Evolutionary conservation across 108 stramenopile species (phyloP), one percentile per base, ranked within the genome.

Genomic region (Fragilaria crotonensis): DNA sequence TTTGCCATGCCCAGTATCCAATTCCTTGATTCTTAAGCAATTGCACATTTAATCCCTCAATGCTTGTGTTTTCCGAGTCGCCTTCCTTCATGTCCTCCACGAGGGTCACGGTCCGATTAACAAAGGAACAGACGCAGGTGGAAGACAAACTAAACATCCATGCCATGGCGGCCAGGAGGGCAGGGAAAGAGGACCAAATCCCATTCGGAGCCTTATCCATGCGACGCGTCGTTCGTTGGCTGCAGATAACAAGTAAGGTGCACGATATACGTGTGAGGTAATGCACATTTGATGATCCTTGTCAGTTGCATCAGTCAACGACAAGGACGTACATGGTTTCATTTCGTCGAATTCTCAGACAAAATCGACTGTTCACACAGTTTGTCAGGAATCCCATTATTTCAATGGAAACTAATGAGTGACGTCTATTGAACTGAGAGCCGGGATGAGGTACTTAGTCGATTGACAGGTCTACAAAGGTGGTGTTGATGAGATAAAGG

Each of bases 1-100:
- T 3, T 36, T 56, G 25, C 54, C 54, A 56, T 32, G 31, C 54
- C 54, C 54, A 56, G 23, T 33, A 56, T 56, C 54, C 54, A 56
- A 56, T 23, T 20, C 54, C 54, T 2, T 2, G 2, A 18, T 18
- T 5, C 21, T 56, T 29, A 22, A 56, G 23, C 3, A 56, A 19
- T 26, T 26, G 4, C 19, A 31, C 33, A n/a, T n/a, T n/a, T n/a
- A n/a, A n/a, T n/a, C n/a, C n/a, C n/a, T n/a, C n/a, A n/a, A n/a
- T n/a, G n/a, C n/a, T n/a, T 21, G 25, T 2, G 2, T 29, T 31
- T 3, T 33, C 18, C 33, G 18, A n/a, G 4, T 26, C 30, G 28
- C 17, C 21, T 33, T 31, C 30, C 19, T 21, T 33, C n/a, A 33
- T 19, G 17, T 18, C 30, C 14, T n/a, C 30, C 23, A 26, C 33